Conservation (phyloP, 1,139 yeast species). For the Chernovozyma aurita region DNA sequence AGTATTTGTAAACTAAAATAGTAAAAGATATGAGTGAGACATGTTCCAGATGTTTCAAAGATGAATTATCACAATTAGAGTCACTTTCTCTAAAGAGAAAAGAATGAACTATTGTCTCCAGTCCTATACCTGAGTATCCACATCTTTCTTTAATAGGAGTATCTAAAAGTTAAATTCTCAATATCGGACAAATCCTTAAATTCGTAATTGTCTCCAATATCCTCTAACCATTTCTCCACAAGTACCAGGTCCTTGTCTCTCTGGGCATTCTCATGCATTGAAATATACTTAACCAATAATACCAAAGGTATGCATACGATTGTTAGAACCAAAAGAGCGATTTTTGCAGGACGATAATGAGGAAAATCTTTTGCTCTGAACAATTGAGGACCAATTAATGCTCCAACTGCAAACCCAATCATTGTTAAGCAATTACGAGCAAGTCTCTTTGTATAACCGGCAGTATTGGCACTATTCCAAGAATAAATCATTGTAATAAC, state of each 20-base stretch:
- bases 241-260: conserved; percentile 21
- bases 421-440: conserved; percentile 26
- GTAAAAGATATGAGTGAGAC: no score
- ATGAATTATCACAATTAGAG: no score
- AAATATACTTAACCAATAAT: conserved; percentile 20
- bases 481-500: conserved; percentile 31
- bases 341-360: conserved; percentile 33
- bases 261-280: conserved; percentile 21
- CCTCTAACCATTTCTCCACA: conserved; percentile 10
- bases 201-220: conserved; percentile 19
- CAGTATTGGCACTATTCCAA: conserved; percentile 33
- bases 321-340: conserved; percentile 29
- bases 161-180: conserved; percentile 31
- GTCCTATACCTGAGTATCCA: no score
- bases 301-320: conserved; percentile 29
- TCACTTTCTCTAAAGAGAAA: no score
- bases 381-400: conserved; percentile 38
- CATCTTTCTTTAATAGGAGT: conserved; percentile 25
- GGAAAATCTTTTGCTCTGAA: conserved; percentile 26
- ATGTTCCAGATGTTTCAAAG: no score
- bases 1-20: no score
- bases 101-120: no score
- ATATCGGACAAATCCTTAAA: conserved; percentile 35
- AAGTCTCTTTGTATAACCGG: conserved; percentile 32
- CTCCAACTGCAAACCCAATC: conserved; percentile 34